phyloP scores from a whole-genome alignment of 805 yeast genomes.

The Blastobotrys terrestris region DNA sequence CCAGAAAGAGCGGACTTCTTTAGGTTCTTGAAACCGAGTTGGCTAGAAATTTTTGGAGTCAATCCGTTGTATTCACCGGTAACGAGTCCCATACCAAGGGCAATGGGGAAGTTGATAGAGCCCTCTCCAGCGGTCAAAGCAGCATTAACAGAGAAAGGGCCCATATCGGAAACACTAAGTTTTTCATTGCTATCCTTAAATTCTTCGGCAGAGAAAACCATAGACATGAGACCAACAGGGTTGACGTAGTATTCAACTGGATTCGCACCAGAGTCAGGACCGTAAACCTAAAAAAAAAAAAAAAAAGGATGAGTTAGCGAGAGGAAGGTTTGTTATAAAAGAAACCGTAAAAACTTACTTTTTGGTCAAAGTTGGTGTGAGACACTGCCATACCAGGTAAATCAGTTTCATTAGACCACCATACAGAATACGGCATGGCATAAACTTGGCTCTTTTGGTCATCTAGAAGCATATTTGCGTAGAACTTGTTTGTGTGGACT shows the following conservation, averaged over 20 bases:
- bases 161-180: conserved; percentile 43
- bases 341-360: conserved; percentile 31
- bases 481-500: conserved; percentile 71
- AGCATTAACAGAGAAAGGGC: conserved; percentile 46
- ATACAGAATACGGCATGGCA: conserved; percentile 62
- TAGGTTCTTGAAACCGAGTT: conserved; percentile 40
- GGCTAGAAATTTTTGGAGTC: conserved; percentile 41
- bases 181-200: conserved; percentile 37
- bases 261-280: conserved; percentile 39
- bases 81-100: conserved; percentile 79
- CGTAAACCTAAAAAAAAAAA: conserved; percentile 19
- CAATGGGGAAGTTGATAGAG: conserved; percentile 50
- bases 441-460: conserved; percentile 49
- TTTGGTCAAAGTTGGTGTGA: conserved; percentile 42
- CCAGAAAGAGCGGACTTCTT: conserved; percentile 18
- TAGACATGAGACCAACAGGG: conserved; percentile 50
- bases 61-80: conserved; percentile 56
- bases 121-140: conserved; percentile 29
- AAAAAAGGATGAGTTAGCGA: not conserved
- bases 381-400: conserved; percentile 58
- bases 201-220: conserved; percentile 49
- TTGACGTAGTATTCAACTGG: conserved; percentile 45
- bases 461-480: conserved; percentile 55
- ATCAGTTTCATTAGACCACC: conserved; percentile 40
- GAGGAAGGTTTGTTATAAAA: conserved; percentile 4